These are phyloP conservation scores for Leccinum barrowsii DNA, from an alignment of 768 basidiomycete species.

Conservation along the genomic window DNA sequence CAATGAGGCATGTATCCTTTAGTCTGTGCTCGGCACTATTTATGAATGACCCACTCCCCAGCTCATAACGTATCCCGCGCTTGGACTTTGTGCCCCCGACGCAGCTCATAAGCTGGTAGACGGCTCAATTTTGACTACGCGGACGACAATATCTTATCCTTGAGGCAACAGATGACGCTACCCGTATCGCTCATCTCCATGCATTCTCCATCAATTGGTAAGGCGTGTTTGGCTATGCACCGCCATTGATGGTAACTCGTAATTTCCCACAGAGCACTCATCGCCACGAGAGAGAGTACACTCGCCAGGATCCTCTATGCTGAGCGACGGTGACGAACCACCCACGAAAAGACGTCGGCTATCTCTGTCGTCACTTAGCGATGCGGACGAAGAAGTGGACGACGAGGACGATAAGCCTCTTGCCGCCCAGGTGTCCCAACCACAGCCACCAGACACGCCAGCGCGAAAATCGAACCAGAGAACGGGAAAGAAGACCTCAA, in stretches of 20 bases:
- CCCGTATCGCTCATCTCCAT: constrained; percentile 50
- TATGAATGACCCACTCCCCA: constrained; percentile 22
- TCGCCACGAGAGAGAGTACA: constrained; percentile 17
- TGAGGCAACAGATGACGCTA: constrained; percentile 67
- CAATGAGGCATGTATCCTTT: constrained; percentile 54
- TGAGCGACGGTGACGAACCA: constrained; percentile 44
- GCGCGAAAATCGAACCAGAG: constrained; percentile 36
- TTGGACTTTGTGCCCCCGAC: constrained; percentile 63
- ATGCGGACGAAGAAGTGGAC: constrained; percentile 44
- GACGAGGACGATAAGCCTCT: constrained; percentile 59
- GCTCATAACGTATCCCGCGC: constrained; percentile 79
- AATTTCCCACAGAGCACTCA: constrained; percentile 21
- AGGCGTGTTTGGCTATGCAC: constrained; percentile 10
- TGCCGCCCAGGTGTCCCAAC: constrained; percentile 42
- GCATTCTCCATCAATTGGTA: constrained; percentile 53
- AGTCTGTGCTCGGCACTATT: not conserved
- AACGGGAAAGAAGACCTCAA: constrained; percentile 53
- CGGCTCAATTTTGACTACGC: constrained; percentile 43
- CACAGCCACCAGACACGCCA: constrained; percentile 28
- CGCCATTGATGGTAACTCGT: constrained; percentile 1
- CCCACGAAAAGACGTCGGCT: constrained; percentile 51
- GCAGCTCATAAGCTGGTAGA: constrained; percentile 76
- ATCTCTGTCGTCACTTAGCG: constrained; percentile 55
- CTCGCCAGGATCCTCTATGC: constrained; percentile 39
- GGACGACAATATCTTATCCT: constrained; percentile 64